A percentile compares a stretch with the other conserved stretches of the same genome.
Conservation (phyloP, 768 basidiomycete genomes). For the Naematelia aurantialba region DNA sequence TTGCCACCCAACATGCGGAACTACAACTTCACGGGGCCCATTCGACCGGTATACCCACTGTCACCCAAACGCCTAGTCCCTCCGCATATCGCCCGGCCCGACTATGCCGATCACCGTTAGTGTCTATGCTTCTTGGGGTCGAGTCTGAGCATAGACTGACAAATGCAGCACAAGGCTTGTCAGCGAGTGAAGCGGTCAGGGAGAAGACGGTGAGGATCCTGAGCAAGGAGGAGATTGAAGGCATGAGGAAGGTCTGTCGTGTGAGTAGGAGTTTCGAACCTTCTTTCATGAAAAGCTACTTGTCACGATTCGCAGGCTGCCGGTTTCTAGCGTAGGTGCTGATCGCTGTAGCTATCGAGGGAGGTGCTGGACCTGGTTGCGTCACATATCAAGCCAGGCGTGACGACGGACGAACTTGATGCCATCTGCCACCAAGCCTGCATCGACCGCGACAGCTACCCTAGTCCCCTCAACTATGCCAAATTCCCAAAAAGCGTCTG, state of each 20-base stretch:
- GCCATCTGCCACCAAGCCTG: slow-evolving; percentile 86
- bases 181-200: slow-evolving; percentile 53
- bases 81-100: slow-evolving; percentile 76
- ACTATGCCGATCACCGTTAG: slow-evolving; percentile 76
- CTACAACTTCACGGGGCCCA: slow-evolving; percentile 70
- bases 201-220: slow-evolving; percentile 61
- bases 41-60: slow-evolving; percentile 84
- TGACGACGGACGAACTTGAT: slow-evolving; percentile 94
- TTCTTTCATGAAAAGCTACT: no score
- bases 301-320: slow-evolving; percentile 1
- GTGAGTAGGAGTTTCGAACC: slow-evolving; percentile 56
- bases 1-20: slow-evolving; percentile 66
- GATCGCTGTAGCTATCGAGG: slow-evolving; percentile 64
- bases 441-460: slow-evolving; percentile 86
- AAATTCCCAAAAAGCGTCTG: slow-evolving; percentile 93
- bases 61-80: slow-evolving; percentile 73
- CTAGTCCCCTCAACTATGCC: slow-evolving; percentile 87
- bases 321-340: slow-evolving; percentile 9
- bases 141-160: slow-evolving; percentile 52
- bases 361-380: slow-evolving; percentile 94
- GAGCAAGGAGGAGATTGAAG: slow-evolving; percentile 71
- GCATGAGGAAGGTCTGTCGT: slow-evolving; percentile 79
- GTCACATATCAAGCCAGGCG: slow-evolving; percentile 76
- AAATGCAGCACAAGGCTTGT: slow-evolving; percentile 55
- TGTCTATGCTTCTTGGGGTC: slow-evolving; percentile 10